These are phyloP conservation scores for Annulohypoxylon bovei DNA, from an alignment of 495 filamentous ascomycete genomes.

Conservation along the genomic window DNA sequence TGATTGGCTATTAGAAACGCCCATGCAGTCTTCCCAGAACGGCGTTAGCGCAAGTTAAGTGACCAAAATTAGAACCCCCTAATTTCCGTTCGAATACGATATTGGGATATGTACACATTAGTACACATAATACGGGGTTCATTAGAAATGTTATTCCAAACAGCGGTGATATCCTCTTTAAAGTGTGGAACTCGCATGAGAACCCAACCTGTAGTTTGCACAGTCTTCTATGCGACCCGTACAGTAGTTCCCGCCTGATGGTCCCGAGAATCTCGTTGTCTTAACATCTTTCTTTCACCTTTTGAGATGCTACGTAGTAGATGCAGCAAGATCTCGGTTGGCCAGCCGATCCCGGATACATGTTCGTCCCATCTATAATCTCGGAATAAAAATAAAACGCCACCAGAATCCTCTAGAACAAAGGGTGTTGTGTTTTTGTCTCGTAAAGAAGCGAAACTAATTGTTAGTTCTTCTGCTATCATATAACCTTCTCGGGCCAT, in stretches of 20 bases:
- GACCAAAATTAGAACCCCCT: constrained; percentile 38
- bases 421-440: constrained; percentile 7
- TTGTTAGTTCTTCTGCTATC: neutral
- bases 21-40: constrained; percentile 4
- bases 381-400: constrained; percentile 18
- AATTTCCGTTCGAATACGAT: constrained; percentile 41
- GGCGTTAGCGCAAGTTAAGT: constrained; percentile 24
- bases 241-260: constrained; percentile 3
- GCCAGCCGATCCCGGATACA: constrained; percentile 30
- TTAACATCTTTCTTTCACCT: neutral
- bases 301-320: constrained; percentile 19
- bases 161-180: constrained; percentile 11
- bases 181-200: constrained; percentile 5
- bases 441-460: constrained; percentile 3
- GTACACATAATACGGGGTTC: constrained; percentile 12
- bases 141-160: constrained; percentile 14
- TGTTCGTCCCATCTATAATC: neutral
- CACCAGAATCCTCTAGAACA: constrained; percentile 15
- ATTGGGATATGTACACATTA: constrained; percentile 7
- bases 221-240: constrained; percentile 14
- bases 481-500: neutral
- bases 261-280: constrained; percentile 21
- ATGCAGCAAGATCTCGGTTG: constrained; percentile 17
- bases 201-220: neutral
- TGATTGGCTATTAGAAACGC: constrained; percentile 27